Conservation (phyloP, 129 eudicot genomes). For the Centaurea solstitialis region DNA sequence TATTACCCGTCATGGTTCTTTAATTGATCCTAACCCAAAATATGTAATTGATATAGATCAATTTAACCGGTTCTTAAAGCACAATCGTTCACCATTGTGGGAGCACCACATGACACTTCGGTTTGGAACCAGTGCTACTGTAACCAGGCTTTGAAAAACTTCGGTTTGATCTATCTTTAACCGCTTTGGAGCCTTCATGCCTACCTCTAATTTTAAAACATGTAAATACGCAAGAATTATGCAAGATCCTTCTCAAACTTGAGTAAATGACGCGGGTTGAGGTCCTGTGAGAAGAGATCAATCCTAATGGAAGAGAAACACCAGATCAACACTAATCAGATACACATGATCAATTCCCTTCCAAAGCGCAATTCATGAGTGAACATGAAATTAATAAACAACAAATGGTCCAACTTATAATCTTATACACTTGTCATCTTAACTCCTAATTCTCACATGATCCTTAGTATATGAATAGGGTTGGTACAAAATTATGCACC, state of each 20-base stretch:
- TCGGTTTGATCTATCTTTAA: background rate
- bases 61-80: background rate
- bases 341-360: too few species aligned
- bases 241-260: background rate
- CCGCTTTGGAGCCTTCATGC: background rate
- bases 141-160: background rate
- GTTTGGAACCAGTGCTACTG: too few species aligned
- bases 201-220: background rate
- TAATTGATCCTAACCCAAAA: background rate
- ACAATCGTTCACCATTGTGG: background rate
- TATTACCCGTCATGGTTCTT: background rate
- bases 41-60: background rate
- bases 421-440: too few species aligned
- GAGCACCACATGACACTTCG: background rate
- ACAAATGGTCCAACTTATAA: too few species aligned
- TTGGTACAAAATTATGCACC: background rate
- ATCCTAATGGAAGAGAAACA: too few species aligned
- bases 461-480: too few species aligned
- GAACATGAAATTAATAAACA: too few species aligned
- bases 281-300: too few species aligned
- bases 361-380: too few species aligned
- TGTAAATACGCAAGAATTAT: background rate
- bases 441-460: too few species aligned
- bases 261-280: background rate
- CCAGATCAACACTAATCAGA: too few species aligned